Conservation (phyloP, 2,329 filamentous ascomycete genomes). For the Aspergillus persii region DNA sequence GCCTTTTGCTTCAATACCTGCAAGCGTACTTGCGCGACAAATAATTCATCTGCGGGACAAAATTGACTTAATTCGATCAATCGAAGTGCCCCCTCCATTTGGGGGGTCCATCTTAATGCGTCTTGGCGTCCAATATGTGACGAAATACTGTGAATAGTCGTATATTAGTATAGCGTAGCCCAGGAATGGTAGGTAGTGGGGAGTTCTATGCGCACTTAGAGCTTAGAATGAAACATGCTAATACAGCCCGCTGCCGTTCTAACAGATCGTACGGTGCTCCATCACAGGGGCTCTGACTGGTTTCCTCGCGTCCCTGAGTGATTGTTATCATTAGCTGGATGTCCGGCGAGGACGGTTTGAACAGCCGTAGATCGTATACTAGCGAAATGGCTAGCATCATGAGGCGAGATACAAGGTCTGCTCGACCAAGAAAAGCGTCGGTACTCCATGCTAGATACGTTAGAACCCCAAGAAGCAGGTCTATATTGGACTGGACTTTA, state of each 20-base stretch:
- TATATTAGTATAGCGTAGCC: constrained; percentile 7
- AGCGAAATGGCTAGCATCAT: constrained; percentile 40
- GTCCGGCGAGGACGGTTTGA: constrained; percentile 30
- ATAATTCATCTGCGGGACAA: constrained; percentile 28
- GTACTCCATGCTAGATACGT: constrained; percentile 40
- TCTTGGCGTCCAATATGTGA: constrained; percentile 36
- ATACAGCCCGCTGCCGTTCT: constrained; percentile 28
- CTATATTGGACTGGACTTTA: constrained; percentile 31
- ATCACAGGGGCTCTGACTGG: constrained; percentile 4
- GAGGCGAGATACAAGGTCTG: constrained; percentile 33
- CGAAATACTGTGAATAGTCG: constrained; percentile 26
- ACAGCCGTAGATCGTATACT: constrained; percentile 36
- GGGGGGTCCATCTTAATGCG: constrained; percentile 37
- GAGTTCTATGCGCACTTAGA: constrained; percentile 22
- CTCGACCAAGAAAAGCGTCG: constrained; percentile 32
- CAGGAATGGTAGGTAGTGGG: not conserved
- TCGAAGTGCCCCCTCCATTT: constrained; percentile 39
- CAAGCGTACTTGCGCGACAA: constrained; percentile 38
- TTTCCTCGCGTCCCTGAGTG: constrained; percentile 24
- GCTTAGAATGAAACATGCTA: constrained; percentile 33
- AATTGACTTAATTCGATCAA: constrained; percentile 24
- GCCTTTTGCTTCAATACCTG: constrained; percentile 36
- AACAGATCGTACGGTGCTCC: constrained; percentile 17
- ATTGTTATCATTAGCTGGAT: constrained; percentile 31
- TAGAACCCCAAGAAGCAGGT: constrained; percentile 38